Evolutionary conservation across 257 asterid species (phyloP).

Genomic region (Nicotiana tabacum): DNA sequence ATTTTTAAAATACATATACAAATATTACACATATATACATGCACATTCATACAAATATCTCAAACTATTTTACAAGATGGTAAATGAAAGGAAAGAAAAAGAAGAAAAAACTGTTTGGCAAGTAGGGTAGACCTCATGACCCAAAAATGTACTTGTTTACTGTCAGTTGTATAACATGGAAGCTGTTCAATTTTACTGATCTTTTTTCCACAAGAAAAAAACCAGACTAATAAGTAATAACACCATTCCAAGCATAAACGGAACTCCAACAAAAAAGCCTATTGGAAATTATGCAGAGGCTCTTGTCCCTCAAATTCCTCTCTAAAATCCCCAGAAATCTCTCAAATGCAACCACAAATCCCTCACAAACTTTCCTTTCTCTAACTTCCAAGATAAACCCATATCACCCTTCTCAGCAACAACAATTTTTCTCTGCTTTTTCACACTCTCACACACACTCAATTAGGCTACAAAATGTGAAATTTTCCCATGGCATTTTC

Average conservation of each 20-base stretch:
- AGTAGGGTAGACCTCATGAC: too few species aligned
- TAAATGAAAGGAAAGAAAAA: too few species aligned
- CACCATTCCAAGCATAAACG: not conserved
- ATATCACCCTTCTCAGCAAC: not conserved
- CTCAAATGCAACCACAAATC: not conserved
- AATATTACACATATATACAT: too few species aligned
- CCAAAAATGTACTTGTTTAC: too few species aligned
- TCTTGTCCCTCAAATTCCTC: conserved; percentile 9
- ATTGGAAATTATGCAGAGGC: conserved; percentile 3
- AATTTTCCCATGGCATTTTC: not conserved
- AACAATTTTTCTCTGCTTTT: not conserved
- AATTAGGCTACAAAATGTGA: not conserved
- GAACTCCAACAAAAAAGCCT: not conserved
- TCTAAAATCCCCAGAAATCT: conserved; percentile 5
- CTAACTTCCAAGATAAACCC: not conserved
- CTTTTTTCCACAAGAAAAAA: not conserved
- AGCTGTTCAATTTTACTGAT: too few species aligned
- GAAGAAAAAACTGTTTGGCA: too few species aligned
- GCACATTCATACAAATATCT: too few species aligned
- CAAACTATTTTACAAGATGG: too few species aligned
- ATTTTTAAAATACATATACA: too few species aligned
- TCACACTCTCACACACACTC: not conserved
- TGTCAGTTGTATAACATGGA: too few species aligned
- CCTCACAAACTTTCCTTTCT: not conserved
- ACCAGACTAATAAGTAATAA: not conserved